phyloP scores from a whole-genome alignment of 345 rosid species.

The Psidium guajava region DNA sequence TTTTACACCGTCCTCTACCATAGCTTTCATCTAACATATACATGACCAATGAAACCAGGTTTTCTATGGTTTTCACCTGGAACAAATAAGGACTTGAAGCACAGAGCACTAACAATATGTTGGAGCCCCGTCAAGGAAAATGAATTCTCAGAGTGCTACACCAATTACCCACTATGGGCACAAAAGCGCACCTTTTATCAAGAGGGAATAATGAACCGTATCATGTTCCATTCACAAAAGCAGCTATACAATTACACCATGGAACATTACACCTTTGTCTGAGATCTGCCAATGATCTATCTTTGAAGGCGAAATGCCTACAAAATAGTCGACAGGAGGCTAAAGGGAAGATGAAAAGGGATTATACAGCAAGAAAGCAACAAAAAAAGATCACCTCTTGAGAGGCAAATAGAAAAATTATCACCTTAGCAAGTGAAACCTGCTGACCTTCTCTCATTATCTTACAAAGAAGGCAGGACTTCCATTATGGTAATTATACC shows the following conservation, averaged over 20 bases:
- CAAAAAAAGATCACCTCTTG: not conserved
- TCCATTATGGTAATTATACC: not conserved
- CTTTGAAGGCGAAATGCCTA: not conserved
- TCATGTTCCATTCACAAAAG: not conserved
- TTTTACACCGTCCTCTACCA: not conserved
- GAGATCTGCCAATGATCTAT: not conserved
- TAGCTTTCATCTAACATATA: not conserved
- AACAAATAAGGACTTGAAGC: not conserved
- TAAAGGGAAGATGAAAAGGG: not conserved
- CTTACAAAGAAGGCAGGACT: slow-evolving; percentile 10
- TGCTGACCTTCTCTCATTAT: slow-evolving; percentile 3
- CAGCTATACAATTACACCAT: not conserved
- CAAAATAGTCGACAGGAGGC: not conserved
- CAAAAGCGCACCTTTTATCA: not conserved
- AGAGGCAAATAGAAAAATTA: not conserved
- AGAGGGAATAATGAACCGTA: not conserved
- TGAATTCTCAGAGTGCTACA: not conserved
- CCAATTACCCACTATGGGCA: not conserved
- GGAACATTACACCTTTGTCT: not conserved
- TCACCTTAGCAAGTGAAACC: not conserved
- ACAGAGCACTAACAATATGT: not conserved
- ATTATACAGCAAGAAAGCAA: not conserved
- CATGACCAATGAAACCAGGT: not conserved
- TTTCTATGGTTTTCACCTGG: not conserved
- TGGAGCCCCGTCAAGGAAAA: not conserved